phyloP scores from a whole-genome alignment of 2,329 filamentous ascomycete genomes.

The Domatiomyces catenatus region DNA sequence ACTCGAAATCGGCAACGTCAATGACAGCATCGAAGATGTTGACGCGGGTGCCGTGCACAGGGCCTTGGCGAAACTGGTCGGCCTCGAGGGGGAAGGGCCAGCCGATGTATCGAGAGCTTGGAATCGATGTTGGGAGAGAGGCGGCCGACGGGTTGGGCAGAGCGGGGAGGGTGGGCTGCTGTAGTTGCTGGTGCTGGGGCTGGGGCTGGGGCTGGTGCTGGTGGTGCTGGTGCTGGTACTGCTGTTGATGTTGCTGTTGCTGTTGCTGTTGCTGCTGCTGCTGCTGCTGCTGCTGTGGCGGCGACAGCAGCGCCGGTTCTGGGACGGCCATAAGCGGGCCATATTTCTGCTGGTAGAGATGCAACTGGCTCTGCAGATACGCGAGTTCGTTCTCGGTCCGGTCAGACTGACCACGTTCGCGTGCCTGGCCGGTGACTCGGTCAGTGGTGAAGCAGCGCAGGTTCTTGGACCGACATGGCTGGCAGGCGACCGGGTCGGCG shows the following conservation, averaged over 20 bases:
- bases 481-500: conserved; percentile 63
- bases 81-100: conserved; percentile 12
- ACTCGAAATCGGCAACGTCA: conserved; percentile 58
- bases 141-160: neutral
- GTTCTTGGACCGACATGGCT: conserved; percentile 60
- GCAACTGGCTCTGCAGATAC: conserved; percentile 51
- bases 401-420: conserved; percentile 62
- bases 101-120: conserved; percentile 13
- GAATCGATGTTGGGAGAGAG: conserved; percentile 3
- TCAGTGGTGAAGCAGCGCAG: conserved; percentile 74
- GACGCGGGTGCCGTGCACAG: conserved; percentile 55
- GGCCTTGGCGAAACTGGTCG: conserved; percentile 8
- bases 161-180: neutral
- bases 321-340: conserved; percentile 6
- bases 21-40: conserved; percentile 60
- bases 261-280: neutral
- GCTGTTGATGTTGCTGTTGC: neutral
- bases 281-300: conserved; percentile 2
- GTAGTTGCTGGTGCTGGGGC: neutral
- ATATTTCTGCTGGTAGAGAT: conserved; percentile 48
- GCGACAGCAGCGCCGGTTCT: neutral
- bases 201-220: neutral
- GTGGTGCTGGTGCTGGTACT: neutral
- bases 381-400: conserved; percentile 57
- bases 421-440: conserved; percentile 67